These are phyloP conservation scores for Geotrichum europaeum DNA, from an alignment of 1,139 yeast genomes.

Conservation along the genomic window DNA sequence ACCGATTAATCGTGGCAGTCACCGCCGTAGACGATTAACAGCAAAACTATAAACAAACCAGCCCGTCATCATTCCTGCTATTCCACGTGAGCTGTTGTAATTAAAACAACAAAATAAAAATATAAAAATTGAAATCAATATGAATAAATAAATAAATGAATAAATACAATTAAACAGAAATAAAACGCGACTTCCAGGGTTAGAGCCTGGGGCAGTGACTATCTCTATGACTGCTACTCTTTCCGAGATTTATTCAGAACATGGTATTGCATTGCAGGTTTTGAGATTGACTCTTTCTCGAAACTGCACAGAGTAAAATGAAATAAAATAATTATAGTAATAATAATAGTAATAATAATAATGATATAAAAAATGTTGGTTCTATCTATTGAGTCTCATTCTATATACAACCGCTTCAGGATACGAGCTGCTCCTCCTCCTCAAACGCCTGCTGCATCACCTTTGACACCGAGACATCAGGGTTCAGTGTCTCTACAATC, in stretches of 20 bases:
- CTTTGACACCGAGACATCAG: slow-evolving; percentile 26
- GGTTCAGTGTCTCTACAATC: slow-evolving; percentile 38
- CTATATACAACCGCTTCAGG: neutral
- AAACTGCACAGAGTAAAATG: too few relatives aligned
- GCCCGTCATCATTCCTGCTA: too few relatives aligned
- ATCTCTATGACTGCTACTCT: neutral
- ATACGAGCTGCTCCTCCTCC: slow-evolving; percentile 10
- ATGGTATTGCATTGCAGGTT: neutral
- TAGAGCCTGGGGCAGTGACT: neutral
- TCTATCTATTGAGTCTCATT: neutral
- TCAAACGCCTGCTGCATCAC: slow-evolving; percentile 4
- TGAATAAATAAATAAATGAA: too few relatives aligned
- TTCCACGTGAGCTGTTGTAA: neutral
- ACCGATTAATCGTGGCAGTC: too few relatives aligned
- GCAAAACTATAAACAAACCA: neutral
- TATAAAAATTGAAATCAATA: neutral
- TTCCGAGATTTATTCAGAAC: neutral
- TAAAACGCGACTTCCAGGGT: too few relatives aligned
- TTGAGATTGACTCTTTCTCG: too few relatives aligned
- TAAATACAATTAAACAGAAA: too few relatives aligned
- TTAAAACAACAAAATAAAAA: neutral
- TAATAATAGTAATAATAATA: too few relatives aligned
- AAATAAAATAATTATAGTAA: too few relatives aligned
- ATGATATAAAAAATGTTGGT: neutral
- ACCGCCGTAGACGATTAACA: too few relatives aligned